Evolutionary conservation across 106 monocot genomes (phyloP).

Genomic region (Acanthochlamys bracteata): DNA sequence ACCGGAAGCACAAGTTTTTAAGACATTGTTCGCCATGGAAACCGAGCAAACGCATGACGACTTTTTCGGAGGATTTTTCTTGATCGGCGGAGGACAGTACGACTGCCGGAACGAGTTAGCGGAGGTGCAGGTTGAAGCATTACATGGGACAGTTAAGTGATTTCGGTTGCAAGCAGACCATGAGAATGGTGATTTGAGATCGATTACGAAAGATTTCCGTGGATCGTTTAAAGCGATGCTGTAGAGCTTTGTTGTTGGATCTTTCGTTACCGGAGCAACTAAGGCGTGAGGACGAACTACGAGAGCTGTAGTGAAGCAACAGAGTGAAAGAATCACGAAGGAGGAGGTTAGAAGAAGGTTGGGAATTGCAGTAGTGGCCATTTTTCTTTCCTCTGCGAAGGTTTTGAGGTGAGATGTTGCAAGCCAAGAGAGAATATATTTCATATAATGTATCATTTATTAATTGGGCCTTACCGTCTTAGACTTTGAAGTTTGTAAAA

Average conservation of each 20-base stretch:
- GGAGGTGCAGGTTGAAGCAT: slow-evolving; percentile 11
- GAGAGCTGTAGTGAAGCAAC: not conserved
- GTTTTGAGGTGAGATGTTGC: not conserved
- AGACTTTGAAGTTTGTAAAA: no score
- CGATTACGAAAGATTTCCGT: slow-evolving; percentile 7
- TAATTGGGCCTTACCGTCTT: no score
- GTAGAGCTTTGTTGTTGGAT: slow-evolving; percentile 28
- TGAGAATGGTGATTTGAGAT: slow-evolving; percentile 29
- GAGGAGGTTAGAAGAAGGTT: not conserved
- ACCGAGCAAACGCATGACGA: slow-evolving; percentile 7
- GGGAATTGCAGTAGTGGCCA: no score
- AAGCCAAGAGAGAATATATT: not conserved
- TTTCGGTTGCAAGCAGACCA: slow-evolving; percentile 22
- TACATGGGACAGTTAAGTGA: slow-evolving; percentile 15
- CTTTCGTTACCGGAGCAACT: slow-evolving; percentile 31
- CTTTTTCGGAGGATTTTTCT: not conserved
- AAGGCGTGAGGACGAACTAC: slow-evolving; percentile 10
- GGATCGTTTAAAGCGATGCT: slow-evolving; percentile 19
- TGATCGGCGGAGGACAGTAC: not conserved
- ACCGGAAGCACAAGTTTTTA: not conserved
- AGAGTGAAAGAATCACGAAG: slow-evolving; percentile 4
- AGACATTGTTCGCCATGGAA: not conserved
- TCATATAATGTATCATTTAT: no score
- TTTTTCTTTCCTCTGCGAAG: not conserved
- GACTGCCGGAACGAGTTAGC: slow-evolving; percentile 1